Evolutionary conservation across 164 flowering plant species (phyloP).

Genomic region (Nymphaea colorata): DNA sequence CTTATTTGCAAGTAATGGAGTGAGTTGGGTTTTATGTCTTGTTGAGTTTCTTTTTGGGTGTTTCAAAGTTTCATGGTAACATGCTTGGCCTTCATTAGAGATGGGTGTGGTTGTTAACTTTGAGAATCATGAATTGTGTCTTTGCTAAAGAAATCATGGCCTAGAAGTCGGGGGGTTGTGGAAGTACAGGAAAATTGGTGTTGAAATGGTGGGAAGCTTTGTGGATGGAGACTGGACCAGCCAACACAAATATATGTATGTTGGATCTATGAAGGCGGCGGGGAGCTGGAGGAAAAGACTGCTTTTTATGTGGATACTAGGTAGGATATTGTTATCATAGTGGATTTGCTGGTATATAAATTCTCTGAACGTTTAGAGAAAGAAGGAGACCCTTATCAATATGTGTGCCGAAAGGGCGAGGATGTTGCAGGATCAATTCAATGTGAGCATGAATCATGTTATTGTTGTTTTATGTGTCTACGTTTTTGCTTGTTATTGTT

Average conservation of each 20-base stretch:
- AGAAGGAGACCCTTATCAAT: constrained; percentile 67
- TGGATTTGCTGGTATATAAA: constrained; percentile 53
- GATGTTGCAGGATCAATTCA: constrained; percentile 91
- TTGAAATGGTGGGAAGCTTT: constrained; percentile 40
- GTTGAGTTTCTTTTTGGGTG: background rate
- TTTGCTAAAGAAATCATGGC: constrained; percentile 42
- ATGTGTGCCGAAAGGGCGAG: constrained; percentile 95
- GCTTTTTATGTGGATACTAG: constrained; percentile 38
- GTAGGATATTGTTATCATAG: constrained; percentile 28
- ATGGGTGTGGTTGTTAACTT: constrained; percentile 44
- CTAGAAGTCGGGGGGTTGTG: constrained; percentile 25
- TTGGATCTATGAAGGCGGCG: constrained; percentile 35
- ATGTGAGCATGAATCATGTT: constrained; percentile 89
- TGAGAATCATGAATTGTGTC: constrained; percentile 56
- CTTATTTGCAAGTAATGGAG: no score
- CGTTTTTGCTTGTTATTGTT: no score
- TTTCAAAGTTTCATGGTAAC: constrained; percentile 28
- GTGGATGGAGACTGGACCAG: constrained; percentile 31
- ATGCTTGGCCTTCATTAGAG: constrained; percentile 48
- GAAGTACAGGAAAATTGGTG: constrained; percentile 34
- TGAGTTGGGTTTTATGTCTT: no score
- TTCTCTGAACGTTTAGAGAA: constrained; percentile 51
- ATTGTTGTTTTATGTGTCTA: no score
- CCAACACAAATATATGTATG: constrained; percentile 26
- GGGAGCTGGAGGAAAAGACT: constrained; percentile 53